A percentile compares a stretch with the other conserved stretches of the same genome.
phyloP scores from a whole-genome alignment of 2,329 filamentous ascomycete species.

The Fusarium acutatum region DNA sequence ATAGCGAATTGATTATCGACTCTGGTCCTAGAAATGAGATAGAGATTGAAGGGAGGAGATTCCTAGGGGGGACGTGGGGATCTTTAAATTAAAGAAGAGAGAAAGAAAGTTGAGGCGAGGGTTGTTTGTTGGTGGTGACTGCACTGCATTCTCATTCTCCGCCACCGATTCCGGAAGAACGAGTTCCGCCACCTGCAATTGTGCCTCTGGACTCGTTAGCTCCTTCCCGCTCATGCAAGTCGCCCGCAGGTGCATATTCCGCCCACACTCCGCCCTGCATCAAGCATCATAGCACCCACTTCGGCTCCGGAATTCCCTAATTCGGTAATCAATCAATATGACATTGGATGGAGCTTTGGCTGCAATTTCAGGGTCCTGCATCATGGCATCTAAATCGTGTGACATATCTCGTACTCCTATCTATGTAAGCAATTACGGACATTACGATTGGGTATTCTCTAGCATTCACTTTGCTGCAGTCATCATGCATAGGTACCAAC shows the following conservation, averaged over 20 bases:
- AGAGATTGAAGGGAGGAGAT: background rate
- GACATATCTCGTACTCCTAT: background rate
- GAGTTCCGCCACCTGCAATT: constrained; percentile 40
- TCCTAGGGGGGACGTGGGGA: constrained; percentile 5
- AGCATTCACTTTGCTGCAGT: background rate
- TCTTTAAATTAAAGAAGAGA: constrained; percentile 27
- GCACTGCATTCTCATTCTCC: constrained; percentile 26
- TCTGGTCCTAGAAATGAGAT: background rate
- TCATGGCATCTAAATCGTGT: background rate
- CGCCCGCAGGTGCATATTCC: constrained; percentile 29
- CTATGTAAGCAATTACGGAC: background rate
- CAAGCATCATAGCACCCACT: constrained; percentile 20
- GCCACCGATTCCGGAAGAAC: constrained; percentile 44
- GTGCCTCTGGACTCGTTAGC: constrained; percentile 23
- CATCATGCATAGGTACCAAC: background rate
- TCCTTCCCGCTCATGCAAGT: constrained; percentile 34
- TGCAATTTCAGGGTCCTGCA: constrained; percentile 17
- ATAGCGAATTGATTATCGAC: constrained; percentile 48
- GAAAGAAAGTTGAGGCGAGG: background rate
- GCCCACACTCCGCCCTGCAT: constrained; percentile 38
- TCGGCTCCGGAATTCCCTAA: constrained; percentile 43
- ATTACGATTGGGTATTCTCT: background rate
- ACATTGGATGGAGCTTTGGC: background rate
- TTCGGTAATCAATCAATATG: constrained; percentile 30
- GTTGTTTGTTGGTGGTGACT: constrained; percentile 14